Evolutionary conservation across 768 basidiomycete genomes (phyloP), one percentile per base, ranked within the genome.

Genomic region (Mycena belliarum): DNA sequence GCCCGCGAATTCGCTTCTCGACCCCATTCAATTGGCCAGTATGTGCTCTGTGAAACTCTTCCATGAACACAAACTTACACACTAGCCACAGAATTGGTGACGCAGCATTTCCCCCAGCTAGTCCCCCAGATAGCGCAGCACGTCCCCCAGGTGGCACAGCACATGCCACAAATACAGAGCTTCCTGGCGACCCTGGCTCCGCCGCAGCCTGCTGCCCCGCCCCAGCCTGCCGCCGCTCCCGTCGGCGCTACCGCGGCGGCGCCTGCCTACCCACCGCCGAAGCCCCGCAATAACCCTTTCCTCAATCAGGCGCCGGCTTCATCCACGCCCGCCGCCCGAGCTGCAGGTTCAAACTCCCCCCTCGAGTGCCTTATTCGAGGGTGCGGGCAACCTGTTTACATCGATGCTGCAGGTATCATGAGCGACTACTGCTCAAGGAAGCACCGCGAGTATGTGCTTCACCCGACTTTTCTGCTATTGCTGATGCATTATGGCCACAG

Each of bases 381-480:
- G 53, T 88, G 86, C 68, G 77, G 77, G 51, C 72, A 86, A 68
- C 78, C 78, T 60, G 80, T 79, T 60, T 80, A 85, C 65, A 74
- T 82, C 62, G 81, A 85, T 69, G 72, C 74, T 58, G 76, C 77
- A 64, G 85, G 84, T 18, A 61, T 74, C 66, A 71, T 74, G 45
- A 81, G 81, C 57, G 77, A 79, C 44, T 87, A 83, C 64, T 87
- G 86, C 63, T 86, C 84, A 6, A 70, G 72, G 70, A 76, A 78
- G 52, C 86, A 87, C 69, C 75, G 85, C 61, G 84, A 88, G 86
- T 87, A 63, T 65, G 85, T 78, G n/a, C 25, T 23, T 20, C 49
- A 62, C 47, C 16, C 29, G 23, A 23, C 33, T 9, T n/a, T 2
- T 1, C 15, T 49, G 26, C 32, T 49, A 14, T 18, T 10, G 6